These are phyloP conservation scores for Ophiocordyceps polyrhachis-furcata DNA, from an alignment of 2,329 filamentous ascomycete genomes.

Conservation along the genomic window DNA sequence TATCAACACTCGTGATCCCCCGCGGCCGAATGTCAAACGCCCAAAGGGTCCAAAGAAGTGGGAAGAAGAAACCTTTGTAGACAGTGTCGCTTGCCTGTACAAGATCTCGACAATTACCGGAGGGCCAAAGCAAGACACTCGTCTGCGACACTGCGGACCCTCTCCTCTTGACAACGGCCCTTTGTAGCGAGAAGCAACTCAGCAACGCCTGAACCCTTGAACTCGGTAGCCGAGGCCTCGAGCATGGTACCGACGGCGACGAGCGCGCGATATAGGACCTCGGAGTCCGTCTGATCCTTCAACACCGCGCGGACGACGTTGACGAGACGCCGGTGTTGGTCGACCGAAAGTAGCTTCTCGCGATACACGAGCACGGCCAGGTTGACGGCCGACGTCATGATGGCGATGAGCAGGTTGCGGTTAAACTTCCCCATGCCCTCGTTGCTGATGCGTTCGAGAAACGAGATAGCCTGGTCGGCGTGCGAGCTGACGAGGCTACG, in stretches of 20 bases:
- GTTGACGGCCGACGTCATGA: slow-evolving; percentile 72
- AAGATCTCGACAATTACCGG: neutral
- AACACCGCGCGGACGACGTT: slow-evolving; percentile 46
- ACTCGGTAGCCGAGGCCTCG: slow-evolving; percentile 29
- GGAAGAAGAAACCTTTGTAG: neutral
- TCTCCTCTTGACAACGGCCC: slow-evolving; percentile 24
- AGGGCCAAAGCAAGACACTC: slow-evolving; percentile 22
- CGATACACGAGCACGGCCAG: slow-evolving; percentile 51
- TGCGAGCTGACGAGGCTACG: slow-evolving; percentile 42
- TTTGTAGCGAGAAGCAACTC: slow-evolving; percentile 23
- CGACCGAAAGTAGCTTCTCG: slow-evolving; percentile 19
- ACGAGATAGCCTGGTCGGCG: slow-evolving; percentile 36
- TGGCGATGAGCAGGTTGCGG: slow-evolving; percentile 65
- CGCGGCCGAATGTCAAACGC: too few relatives aligned
- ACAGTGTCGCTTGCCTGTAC: neutral
- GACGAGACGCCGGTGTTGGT: slow-evolving; percentile 26
- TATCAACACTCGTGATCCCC: too few relatives aligned
- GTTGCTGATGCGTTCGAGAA: slow-evolving; percentile 41
- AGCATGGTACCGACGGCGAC: slow-evolving; percentile 64
- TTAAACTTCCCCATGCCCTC: slow-evolving; percentile 38
- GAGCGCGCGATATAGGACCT: slow-evolving; percentile 66
- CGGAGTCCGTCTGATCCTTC: slow-evolving; percentile 50
- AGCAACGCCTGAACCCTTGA: slow-evolving; percentile 21
- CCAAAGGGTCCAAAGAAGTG: neutral
- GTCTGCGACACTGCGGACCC: slow-evolving; percentile 26